phyloP scores from a whole-genome alignment of 176 grass and related monocot species.

The Tuctoria greenei region DNA sequence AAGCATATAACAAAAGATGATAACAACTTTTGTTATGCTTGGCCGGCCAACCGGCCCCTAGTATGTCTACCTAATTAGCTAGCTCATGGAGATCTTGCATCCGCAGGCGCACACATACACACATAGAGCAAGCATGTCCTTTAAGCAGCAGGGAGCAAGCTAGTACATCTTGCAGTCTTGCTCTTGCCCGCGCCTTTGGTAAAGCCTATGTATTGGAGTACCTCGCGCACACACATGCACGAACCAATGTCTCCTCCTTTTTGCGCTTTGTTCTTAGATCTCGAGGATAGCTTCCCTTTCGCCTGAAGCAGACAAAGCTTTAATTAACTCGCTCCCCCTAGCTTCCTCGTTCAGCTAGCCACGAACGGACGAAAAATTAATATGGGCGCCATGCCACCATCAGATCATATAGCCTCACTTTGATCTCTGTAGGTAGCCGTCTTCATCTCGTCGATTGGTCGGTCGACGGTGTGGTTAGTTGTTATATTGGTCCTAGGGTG shows the following conservation, averaged over 20 bases:
- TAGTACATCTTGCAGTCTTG: slow-evolving; percentile 35
- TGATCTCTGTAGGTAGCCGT: background rate
- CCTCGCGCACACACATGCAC: slow-evolving; percentile 28
- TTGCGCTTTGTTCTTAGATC: slow-evolving; percentile 58
- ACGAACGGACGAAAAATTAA: background rate
- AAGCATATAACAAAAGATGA: slow-evolving; percentile 49
- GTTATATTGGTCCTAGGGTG: slow-evolving; percentile 64
- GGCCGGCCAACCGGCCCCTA: slow-evolving; percentile 21
- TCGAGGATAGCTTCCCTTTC: slow-evolving; percentile 17
- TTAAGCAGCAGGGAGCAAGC: slow-evolving; percentile 33
- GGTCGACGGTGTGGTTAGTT: background rate
- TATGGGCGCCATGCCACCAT: slow-evolving; percentile 19
- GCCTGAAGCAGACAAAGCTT: slow-evolving; percentile 34
- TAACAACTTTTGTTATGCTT: slow-evolving; percentile 35
- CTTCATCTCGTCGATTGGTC: background rate
- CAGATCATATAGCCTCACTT: slow-evolving; percentile 18
- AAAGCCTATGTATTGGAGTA: slow-evolving; percentile 46
- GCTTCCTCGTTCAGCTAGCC: background rate
- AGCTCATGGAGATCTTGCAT: slow-evolving; percentile 24
- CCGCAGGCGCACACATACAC: background rate
- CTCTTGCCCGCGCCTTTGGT: slow-evolving; percentile 46
- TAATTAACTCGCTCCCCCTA: background rate
- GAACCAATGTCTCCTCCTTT: slow-evolving; percentile 48
- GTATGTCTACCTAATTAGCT: background rate
- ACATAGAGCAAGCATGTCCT: slow-evolving; percentile 14